Evolutionary conservation across 164 flowering plant genomes (phyloP).

Genomic region (Aristolochia californica): DNA sequence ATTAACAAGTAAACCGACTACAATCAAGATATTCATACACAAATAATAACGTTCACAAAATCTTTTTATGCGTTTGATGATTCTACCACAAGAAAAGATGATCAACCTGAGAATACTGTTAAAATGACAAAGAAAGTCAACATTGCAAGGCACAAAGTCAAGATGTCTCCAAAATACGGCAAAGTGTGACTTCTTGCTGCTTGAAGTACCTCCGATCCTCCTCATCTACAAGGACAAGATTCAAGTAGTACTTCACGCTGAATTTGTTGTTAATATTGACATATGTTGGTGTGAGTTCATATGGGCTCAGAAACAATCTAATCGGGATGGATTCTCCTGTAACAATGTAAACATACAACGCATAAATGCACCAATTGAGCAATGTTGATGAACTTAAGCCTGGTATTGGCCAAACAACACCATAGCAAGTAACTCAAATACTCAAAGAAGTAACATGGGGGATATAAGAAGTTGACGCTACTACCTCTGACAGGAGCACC

Average conservation of each 20-base stretch:
- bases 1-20: too few relatives aligned
- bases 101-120: too few relatives aligned
- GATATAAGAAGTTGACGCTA: not conserved
- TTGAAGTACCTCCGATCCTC: conserved; percentile 27
- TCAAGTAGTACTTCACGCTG: conserved; percentile 25
- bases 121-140: not conserved
- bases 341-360: not conserved
- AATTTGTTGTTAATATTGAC: conserved; percentile 28
- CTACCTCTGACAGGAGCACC: conserved; percentile 99
- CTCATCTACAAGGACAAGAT: conserved; percentile 27
- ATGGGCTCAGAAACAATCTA: conserved; percentile 26
- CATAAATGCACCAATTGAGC: not conserved
- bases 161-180: conserved; percentile 19
- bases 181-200: conserved; percentile 26
- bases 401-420: too few relatives aligned
- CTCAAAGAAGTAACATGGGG: too few relatives aligned
- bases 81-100: too few relatives aligned
- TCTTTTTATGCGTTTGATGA: too few relatives aligned
- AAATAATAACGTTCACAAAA: too few relatives aligned
- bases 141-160: conserved; percentile 2
- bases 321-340: conserved; percentile 30
- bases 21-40: too few relatives aligned
- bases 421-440: too few relatives aligned
- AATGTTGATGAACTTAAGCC: not conserved
- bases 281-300: conserved; percentile 28